A percentile compares a stretch with the other conserved stretches of the same genome.
Evolutionary conservation across 495 filamentous ascomycete genomes (phyloP).

Genomic region (Tuber umbilicatum): DNA sequence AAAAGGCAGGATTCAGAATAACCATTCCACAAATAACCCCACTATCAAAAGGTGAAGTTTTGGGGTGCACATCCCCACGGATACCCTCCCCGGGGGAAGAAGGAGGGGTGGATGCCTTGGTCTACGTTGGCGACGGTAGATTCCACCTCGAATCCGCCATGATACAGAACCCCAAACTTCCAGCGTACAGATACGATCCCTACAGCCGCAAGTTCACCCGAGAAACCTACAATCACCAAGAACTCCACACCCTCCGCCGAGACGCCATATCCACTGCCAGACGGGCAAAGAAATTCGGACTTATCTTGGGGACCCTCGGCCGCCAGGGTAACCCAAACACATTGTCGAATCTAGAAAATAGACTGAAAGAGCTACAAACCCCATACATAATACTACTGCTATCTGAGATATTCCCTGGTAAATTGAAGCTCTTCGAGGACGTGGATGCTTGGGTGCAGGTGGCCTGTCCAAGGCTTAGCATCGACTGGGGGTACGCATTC

Average conservation of each 20-base stretch:
- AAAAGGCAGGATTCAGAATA: conserved; percentile 72
- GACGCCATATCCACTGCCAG: conserved; percentile 69
- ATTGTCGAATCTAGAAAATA: conserved; percentile 72
- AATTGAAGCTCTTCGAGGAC: conserved; percentile 82
- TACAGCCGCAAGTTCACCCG: conserved; percentile 86
- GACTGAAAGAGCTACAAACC: conserved; percentile 60
- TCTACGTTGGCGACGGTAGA: conserved; percentile 91
- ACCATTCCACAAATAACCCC: conserved; percentile 90
- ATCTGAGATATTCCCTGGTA: conserved; percentile 92
- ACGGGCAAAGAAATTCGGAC: conserved; percentile 76
- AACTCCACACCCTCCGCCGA: conserved; percentile 74
- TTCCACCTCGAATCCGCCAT: conserved; percentile 98
- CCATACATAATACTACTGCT: conserved; percentile 76
- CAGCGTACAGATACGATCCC: conserved; percentile 94
- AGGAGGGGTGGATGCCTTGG: conserved; percentile 60
- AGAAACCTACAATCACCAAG: conserved; percentile 80
- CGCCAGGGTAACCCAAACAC: conserved; percentile 94
- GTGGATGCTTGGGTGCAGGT: conserved; percentile 98
- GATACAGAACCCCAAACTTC: conserved; percentile 89
- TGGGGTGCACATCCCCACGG: conserved; percentile 87
- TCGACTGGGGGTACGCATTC: conserved; percentile 99
- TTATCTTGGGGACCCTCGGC: conserved; percentile 87
- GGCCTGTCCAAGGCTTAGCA: conserved; percentile 87
- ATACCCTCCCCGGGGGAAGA: conserved; percentile 46
- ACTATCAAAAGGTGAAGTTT: conserved; percentile 84